phyloP scores from a whole-genome alignment of 2,329 filamentous ascomycete species.

The Capronia coronata region DNA sequence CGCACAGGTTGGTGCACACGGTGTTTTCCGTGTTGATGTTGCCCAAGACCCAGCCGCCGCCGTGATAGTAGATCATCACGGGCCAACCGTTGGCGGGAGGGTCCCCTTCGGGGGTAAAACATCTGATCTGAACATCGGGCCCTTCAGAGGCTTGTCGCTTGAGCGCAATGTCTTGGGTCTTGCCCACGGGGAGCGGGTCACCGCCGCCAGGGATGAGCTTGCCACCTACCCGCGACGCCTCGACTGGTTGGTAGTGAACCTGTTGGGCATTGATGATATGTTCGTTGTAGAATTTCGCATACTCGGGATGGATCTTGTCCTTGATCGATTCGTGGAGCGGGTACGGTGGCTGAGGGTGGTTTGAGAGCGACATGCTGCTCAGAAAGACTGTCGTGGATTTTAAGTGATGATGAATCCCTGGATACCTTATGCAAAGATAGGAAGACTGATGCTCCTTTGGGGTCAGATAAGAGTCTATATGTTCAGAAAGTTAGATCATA shows the following conservation, averaged over 20 bases:
- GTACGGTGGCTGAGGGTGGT: constrained; percentile 36
- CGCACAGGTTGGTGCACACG: constrained; percentile 45
- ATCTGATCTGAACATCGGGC: constrained; percentile 43
- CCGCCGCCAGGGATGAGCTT: constrained; percentile 51
- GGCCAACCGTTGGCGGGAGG: constrained; percentile 8
- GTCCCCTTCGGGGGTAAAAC: constrained; percentile 45
- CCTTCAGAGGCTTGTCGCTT: constrained; percentile 42
- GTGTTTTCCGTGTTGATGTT: constrained; percentile 47
- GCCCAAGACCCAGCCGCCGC: constrained; percentile 47
- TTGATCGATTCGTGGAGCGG: constrained; percentile 45
- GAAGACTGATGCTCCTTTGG: too few relatives aligned
- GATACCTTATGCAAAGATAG: too few relatives aligned
- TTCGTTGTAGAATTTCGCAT: constrained; percentile 48
- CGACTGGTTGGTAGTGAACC: constrained; percentile 50
- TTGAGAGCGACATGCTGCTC: neutral
- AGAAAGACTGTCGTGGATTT: too few relatives aligned
- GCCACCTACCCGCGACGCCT: constrained; percentile 46
- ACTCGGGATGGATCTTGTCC: constrained; percentile 44
- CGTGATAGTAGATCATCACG: constrained; percentile 41
- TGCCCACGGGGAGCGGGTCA: constrained; percentile 44
- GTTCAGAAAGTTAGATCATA: too few relatives aligned
- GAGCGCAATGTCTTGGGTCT: constrained; percentile 42
- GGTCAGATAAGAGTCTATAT: too few relatives aligned
- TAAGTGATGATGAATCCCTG: too few relatives aligned
- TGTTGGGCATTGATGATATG: constrained; percentile 47